A percentile compares a stretch with the other conserved stretches of the same genome.
phyloP scores from a whole-genome alignment of 2,329 filamentous ascomycete species.

The Metarhizium brunneum region DNA sequence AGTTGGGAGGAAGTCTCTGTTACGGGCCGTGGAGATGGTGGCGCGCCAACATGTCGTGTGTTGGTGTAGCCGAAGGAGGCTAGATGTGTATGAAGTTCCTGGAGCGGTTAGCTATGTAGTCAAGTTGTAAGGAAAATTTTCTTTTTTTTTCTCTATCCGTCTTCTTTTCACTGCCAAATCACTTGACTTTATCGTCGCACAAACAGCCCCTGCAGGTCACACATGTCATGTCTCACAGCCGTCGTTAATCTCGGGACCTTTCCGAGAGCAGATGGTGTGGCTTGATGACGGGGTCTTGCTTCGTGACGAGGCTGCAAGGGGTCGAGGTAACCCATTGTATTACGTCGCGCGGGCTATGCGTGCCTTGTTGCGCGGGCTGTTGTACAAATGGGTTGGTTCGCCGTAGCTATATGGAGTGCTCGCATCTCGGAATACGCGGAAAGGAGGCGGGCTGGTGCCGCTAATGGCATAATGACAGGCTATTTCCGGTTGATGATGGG shows the following conservation, averaged over 20 bases:
- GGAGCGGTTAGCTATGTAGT: background rate
- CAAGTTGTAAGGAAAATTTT: background rate
- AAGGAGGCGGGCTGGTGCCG: slow-evolving; percentile 1
- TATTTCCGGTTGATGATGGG: slow-evolving; percentile 11
- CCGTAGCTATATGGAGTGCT: too few species aligned
- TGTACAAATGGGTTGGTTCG: too few species aligned
- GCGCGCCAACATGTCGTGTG: background rate
- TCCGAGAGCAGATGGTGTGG: too few species aligned
- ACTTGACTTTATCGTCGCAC: too few species aligned
- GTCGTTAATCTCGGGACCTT: too few species aligned
- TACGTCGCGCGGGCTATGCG: too few species aligned
- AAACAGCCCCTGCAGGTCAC: too few species aligned
- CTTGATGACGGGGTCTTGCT: too few species aligned
- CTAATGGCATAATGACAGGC: slow-evolving; percentile 10
- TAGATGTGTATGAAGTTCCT: background rate
- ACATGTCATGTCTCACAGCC: too few species aligned
- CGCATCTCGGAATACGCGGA: background rate
- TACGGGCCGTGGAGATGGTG: background rate
- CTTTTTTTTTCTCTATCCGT: background rate
- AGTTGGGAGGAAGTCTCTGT: background rate
- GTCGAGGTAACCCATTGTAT: too few species aligned
- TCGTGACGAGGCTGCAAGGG: too few species aligned
- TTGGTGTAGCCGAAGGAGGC: background rate
- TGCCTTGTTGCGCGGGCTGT: too few species aligned
- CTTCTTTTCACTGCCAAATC: background rate